A percentile compares a stretch with the other conserved stretches of the same genome.
These are phyloP conservation scores for Umbilicus rupestris DNA, from an alignment of 164 flowering plant genomes.

Conservation along the genomic window DNA sequence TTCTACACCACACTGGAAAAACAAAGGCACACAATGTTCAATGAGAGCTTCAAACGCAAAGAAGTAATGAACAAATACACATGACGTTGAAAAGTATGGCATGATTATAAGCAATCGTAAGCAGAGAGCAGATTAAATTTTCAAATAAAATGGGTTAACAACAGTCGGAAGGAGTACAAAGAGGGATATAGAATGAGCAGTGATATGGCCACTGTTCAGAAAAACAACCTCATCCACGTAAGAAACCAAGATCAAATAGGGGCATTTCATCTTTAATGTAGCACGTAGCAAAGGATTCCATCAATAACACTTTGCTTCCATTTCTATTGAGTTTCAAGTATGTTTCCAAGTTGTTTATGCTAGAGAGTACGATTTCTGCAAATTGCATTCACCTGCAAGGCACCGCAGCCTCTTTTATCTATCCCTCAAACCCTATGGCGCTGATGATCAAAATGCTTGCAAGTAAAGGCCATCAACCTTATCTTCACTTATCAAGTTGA, in stretches of 20 bases:
- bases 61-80: not conserved
- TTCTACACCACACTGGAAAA: constrained; percentile 82
- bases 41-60: not conserved
- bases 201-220: not conserved
- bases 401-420: too few species aligned
- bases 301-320: not conserved
- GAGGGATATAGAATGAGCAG: too few species aligned
- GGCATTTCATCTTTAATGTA: not conserved
- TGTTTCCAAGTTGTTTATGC: too few species aligned
- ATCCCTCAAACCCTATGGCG: too few species aligned
- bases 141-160: not conserved
- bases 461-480: not conserved
- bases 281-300: not conserved
- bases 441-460: too few species aligned
- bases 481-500: not conserved
- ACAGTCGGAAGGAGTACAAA: too few species aligned
- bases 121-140: too few species aligned
- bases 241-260: not conserved
- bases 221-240: not conserved
- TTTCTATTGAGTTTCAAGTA: too few species aligned
- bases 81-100: too few species aligned
- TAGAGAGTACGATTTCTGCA: too few species aligned
- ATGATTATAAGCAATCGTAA: too few species aligned
- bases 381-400: too few species aligned
- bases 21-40: not conserved